Evolutionary conservation across 495 filamentous ascomycete species (phyloP).

Genomic region (Lichina pygmaea): DNA sequence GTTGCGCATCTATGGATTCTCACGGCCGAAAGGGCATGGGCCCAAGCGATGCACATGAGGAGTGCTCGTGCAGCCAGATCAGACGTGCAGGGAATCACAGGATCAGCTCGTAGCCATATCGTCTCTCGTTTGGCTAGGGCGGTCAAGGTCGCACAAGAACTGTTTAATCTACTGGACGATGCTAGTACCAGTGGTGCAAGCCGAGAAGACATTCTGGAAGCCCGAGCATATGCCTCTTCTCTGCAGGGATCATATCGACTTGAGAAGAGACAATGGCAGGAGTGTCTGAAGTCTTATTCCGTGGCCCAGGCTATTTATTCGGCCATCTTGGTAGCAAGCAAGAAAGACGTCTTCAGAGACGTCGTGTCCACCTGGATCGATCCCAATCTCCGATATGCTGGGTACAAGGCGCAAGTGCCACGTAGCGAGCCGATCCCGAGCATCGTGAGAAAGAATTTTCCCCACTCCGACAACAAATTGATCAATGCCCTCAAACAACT

Average conservation of each 20-base stretch:
- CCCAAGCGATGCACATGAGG: slow-evolving; percentile 87
- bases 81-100: slow-evolving; percentile 41
- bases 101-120: slow-evolving; percentile 59
- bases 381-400: slow-evolving; percentile 78
- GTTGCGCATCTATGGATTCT: slow-evolving; percentile 47
- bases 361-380: slow-evolving; percentile 66
- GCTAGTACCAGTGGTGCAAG: slow-evolving; percentile 30
- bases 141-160: slow-evolving; percentile 33
- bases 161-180: slow-evolving; percentile 37
- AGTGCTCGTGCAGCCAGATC: slow-evolving; percentile 50
- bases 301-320: slow-evolving; percentile 61
- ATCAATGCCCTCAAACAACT: slow-evolving; percentile 39
- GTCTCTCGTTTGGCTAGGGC: slow-evolving; percentile 69
- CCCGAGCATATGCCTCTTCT: slow-evolving; percentile 52
- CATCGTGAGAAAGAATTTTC: slow-evolving; percentile 53
- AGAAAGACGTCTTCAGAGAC: slow-evolving; percentile 59
- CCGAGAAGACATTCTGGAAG: slow-evolving; percentile 54
- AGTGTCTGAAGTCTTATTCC: slow-evolving; percentile 47
- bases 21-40: slow-evolving; percentile 81
- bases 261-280: slow-evolving; percentile 69
- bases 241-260: slow-evolving; percentile 50
- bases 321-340: slow-evolving; percentile 33
- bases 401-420: slow-evolving; percentile 68
- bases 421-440: slow-evolving; percentile 54
- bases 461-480: slow-evolving; percentile 29